Conservation (phyloP, 305 asterid species). For the Solanum hybrid region DNA sequence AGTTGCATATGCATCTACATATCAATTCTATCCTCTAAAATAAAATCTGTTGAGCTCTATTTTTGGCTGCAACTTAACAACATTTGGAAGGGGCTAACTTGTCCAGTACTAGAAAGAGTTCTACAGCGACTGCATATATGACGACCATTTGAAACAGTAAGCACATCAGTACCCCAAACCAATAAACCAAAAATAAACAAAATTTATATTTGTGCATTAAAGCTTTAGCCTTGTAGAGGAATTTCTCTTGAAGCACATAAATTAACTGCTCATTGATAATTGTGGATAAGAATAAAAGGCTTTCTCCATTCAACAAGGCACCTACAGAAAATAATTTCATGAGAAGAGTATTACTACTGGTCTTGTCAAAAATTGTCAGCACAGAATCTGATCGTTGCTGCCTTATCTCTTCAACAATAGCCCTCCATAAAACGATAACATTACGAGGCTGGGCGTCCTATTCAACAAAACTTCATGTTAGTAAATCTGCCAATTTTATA, state of each 20-base stretch:
- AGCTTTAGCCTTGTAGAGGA: not conserved
- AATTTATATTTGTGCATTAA: not conserved
- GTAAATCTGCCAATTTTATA: not conserved
- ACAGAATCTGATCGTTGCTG: not conserved
- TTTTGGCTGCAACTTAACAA: not conserved
- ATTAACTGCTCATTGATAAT: not conserved
- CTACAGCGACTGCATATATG: not conserved
- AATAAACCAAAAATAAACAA: not conserved
- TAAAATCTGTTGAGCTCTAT: not conserved
- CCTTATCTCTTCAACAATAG: conserved; percentile 6
- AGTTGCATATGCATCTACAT: not conserved
- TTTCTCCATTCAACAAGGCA: not conserved
- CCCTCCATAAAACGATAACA: conserved; percentile 4
- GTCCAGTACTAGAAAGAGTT: not conserved
- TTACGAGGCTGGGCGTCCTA: conserved; percentile 8
- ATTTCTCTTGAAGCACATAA: not conserved
- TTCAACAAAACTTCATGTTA: not conserved
- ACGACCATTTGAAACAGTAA: not conserved
- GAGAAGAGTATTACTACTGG: not conserved
- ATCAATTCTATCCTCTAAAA: not conserved
- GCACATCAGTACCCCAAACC: not conserved
- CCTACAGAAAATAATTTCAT: not conserved
- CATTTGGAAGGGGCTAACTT: not conserved
- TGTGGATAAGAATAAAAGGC: not conserved
- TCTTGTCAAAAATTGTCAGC: conserved; percentile 4